Evolutionary conservation across 192 early-diverging fungal genomes (phyloP).

Genomic region (Rhizoclosmatium sp.): DNA sequence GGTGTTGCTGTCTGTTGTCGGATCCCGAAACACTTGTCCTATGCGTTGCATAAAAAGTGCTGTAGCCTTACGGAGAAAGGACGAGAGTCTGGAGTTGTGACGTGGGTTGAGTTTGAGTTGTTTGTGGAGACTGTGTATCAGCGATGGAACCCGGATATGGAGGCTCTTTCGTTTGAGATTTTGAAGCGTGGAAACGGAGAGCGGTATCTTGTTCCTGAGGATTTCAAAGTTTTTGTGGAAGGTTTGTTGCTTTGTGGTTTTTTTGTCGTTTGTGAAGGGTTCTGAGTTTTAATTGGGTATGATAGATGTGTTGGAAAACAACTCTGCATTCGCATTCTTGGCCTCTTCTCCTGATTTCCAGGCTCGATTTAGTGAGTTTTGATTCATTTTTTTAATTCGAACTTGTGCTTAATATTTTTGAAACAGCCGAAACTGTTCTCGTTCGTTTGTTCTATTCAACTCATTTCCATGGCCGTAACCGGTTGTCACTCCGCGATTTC

Average conservation of each 20-base stretch:
- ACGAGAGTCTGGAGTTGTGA: background rate
- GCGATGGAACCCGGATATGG: conserved; percentile 30
- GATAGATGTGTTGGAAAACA: conserved; percentile 77
- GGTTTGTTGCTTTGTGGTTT: background rate
- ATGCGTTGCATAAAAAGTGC: conserved; percentile 26
- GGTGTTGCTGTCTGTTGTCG: conserved; percentile 30
- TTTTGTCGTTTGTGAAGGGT: background rate
- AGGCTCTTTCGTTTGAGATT: conserved; percentile 39
- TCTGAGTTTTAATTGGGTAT: background rate
- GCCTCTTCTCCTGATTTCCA: conserved; percentile 79
- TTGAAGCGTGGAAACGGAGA: background rate
- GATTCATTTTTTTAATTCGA: background rate
- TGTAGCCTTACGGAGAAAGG: background rate
- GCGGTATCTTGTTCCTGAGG: conserved; percentile 22
- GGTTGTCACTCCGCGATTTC: conserved; percentile 77
- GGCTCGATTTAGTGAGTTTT: conserved; percentile 74
- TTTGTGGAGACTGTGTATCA: conserved; percentile 31
- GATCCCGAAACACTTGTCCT: conserved; percentile 17
- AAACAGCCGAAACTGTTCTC: conserved; percentile 80
- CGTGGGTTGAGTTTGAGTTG: conserved; percentile 33
- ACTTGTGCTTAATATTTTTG: background rate
- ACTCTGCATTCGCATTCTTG: conserved; percentile 85
- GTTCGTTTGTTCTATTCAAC: conserved; percentile 82
- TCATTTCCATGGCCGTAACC: conserved; percentile 66
- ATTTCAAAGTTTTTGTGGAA: conserved; percentile 34